Evolutionary conservation across 106 monocot genomes (phyloP).

Genomic region (Allium sativum): DNA sequence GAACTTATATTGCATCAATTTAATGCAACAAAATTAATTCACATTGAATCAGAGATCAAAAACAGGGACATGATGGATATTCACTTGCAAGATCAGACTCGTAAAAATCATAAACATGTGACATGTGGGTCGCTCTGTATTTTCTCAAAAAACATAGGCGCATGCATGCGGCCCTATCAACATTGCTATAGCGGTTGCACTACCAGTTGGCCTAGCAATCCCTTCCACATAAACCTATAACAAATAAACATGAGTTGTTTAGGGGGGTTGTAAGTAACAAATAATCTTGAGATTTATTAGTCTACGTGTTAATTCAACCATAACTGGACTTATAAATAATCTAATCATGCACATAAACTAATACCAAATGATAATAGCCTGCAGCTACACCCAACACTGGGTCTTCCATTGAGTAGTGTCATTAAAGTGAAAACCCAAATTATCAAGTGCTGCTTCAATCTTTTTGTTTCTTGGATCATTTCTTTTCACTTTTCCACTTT

Average conservation of each 20-base stretch:
- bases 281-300: neutral
- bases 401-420: too few species aligned
- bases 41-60: neutral
- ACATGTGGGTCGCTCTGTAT: conserved; percentile 81
- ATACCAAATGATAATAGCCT: too few species aligned
- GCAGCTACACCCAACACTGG: too few species aligned
- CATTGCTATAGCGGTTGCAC: conserved; percentile 94
- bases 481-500: too few species aligned
- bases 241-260: too few species aligned
- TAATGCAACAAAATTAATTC: neutral
- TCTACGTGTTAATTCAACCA: neutral
- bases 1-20: neutral
- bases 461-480: too few species aligned
- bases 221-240: conserved; percentile 95
- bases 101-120: conserved; percentile 97
- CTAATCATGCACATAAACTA: too few species aligned
- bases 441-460: too few species aligned
- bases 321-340: too few species aligned
- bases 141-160: conserved; percentile 88
- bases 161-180: conserved; percentile 95
- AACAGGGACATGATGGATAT: conserved; percentile 70
- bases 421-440: too few species aligned
- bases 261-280: neutral
- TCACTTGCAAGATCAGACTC: conserved; percentile 95
- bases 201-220: conserved; percentile 83